Base-by-base conservation (phyloP, 2,329 filamentous ascomycete genomes). In the Fusarium sp. region DNA sequence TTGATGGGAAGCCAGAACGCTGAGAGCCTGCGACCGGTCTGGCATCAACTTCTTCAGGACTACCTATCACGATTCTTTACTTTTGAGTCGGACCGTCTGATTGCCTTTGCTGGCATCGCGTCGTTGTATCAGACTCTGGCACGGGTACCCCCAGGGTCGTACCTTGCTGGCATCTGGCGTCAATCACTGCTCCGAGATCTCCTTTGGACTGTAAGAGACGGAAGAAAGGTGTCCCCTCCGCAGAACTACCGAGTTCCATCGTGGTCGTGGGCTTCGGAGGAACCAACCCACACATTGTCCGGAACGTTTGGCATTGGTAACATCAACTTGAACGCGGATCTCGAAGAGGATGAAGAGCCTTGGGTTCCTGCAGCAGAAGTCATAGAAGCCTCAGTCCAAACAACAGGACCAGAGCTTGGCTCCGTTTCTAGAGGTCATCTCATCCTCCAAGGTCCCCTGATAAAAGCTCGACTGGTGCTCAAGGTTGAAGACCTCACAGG, bases 171-270 rank as follows among this genome's bases (percentile, higher is more conserved):
- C 8, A 59, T 70, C 5, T 74, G 71, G 71, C 71, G 62, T 0
- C 69, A 74, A 20, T 57, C 46, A n/a, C 33, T 74, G 2, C 69
- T 70, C 46, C 36, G 56, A 27, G 62, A 69, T 33, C 33, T 74
- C 3, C 53, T 74, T 1, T 74, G 71, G 71, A 59, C 58, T 27
- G 49, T 70, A 3, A 61, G 49, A n/a, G 60, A 72, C 6, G 71
- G 71, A 10, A 74, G 65, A 62, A 74, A 74, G 11, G 69, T 70
- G 8, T 62, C 57, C 1, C 62, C 71, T 1, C 71, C 71, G 5
- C 71, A 72, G 17, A 31, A 69, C 5, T 74, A 74, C n/a, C 71
- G 69, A n/a, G 69, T 63, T 11, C 71, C 71, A n/a, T 74, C 71
- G 2, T 74, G 71, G 71, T 74, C 71, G 1, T 74, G 71, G 71